Conservation (phyloP, 768 basidiomycete genomes). For the Suillus occidentalis region DNA sequence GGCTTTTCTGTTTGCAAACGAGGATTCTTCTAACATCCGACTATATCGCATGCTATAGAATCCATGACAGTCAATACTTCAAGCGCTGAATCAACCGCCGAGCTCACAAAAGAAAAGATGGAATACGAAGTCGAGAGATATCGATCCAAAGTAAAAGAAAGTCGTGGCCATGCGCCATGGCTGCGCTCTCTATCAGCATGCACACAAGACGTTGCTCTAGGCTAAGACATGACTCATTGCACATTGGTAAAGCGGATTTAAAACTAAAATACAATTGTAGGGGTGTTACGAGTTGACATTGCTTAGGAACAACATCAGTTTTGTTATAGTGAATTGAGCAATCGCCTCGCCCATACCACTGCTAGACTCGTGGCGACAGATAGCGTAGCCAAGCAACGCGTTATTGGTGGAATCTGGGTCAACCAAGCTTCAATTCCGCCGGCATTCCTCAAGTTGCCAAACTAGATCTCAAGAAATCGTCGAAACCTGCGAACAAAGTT, state of each 20-base stretch:
- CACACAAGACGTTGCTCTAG: not conserved
- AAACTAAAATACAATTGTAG: constrained; percentile 92
- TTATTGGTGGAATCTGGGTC: constrained; percentile 88
- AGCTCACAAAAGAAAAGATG: constrained; percentile 98
- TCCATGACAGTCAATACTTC: not conserved
- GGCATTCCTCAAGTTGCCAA: constrained; percentile 49
- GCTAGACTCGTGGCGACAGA: constrained; percentile 81
- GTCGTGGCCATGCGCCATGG: constrained; percentile 87
- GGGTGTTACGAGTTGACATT: constrained; percentile 90
- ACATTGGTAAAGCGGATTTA: constrained; percentile 76
- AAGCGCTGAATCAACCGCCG: not conserved
- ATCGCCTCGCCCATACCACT: constrained; percentile 66
- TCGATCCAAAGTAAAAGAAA: constrained; percentile 94
- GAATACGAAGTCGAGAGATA: constrained; percentile 93
- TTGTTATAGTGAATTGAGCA: not conserved
- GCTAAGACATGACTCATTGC: constrained; percentile 47
- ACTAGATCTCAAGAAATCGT: not conserved
- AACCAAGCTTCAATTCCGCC: constrained; percentile 89
- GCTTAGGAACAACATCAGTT: constrained; percentile 46
- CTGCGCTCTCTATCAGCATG: constrained; percentile 39
- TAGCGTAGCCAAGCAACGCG: constrained; percentile 80
- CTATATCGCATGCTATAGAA: constrained; percentile 90
- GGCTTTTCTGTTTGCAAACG: constrained; percentile 85
- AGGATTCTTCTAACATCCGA: constrained; percentile 94
- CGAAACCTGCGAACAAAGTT: not conserved